Evolutionary conservation across 2,329 filamentous ascomycete genomes (phyloP), one percentile per base, ranked within the genome.

Genomic region (Rhynchosporium graminicola): DNA sequence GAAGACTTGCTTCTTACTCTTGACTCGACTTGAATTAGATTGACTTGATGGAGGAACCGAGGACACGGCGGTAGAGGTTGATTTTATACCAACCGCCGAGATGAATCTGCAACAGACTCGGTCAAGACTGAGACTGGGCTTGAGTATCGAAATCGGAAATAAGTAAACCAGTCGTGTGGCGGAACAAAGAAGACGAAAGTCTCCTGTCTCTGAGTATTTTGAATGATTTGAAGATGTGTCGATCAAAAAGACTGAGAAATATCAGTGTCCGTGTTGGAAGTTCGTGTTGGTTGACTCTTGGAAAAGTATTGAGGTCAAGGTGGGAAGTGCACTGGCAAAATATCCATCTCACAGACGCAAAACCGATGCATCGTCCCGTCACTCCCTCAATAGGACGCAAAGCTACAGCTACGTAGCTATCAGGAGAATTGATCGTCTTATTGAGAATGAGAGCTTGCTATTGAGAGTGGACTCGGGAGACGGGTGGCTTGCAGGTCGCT

Each of bases 391-490:
- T 58, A 58, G 56, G 31, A 38, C 15, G 42, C 13, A 45, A 10
- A 40, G n/a, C 12, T 48, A 9, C 8, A 50, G 26, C 57, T 51
- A n/a, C 12, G 38, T 51, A n/a, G 57, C 20, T 20, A 20, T 20
- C 20, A 20, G 51, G 40, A 46, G 57, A 51, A 43, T 7, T 42
- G 46, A 42, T 50, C 26, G 43, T 50, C 47, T 46, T 50, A 48
- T 40, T 59, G 52, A 40, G 42, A 52, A 46, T 42, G 40, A n/a
- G 28, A 55, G 28, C 50, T 57, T 60, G 43, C 31, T 60, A 64
- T 62, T 62, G 56, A 64, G 46, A 56, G 38, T 62, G 60, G 54
- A 40, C 38, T 52, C 28, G 45, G 36, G 31, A 3, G 51, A 38
- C 26, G 29, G 52, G 46, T 57, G 54, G 48, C 20, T 20, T 20